Evolutionary conservation across 2,329 filamentous ascomycete genomes (phyloP).

Genomic region (Penicillium concentricum): DNA sequence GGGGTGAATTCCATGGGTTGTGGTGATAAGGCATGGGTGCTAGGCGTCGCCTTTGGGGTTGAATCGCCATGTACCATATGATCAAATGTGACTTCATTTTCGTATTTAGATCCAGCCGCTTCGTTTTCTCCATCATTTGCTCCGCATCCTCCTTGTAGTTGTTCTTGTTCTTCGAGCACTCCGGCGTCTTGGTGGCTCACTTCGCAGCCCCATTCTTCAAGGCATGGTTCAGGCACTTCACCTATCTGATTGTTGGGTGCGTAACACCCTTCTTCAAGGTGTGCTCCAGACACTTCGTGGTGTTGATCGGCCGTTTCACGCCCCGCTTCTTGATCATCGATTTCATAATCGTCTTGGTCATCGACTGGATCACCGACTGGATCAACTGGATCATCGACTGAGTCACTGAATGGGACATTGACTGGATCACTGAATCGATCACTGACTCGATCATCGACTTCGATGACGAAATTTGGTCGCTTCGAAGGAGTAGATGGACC

Average conservation of each 20-base stretch:
- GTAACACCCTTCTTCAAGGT: not conserved
- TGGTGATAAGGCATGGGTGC: not conserved
- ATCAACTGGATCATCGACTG: too few species aligned
- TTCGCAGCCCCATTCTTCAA: not conserved
- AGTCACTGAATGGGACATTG: too few species aligned
- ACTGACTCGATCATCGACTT: not conserved
- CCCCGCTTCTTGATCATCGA: not conserved
- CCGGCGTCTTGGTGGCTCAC: not conserved
- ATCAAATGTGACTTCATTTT: slow-evolving; percentile 1
- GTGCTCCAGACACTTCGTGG: not conserved
- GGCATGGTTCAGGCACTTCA: not conserved
- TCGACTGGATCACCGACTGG: not conserved
- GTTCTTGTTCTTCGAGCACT: not conserved
- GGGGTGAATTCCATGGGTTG: slow-evolving; percentile 14
- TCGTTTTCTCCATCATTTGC: not conserved
- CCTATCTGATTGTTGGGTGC: not conserved
- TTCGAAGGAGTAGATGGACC: not conserved
- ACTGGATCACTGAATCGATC: too few species aligned
- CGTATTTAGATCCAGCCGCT: not conserved
- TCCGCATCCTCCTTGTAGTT: not conserved
- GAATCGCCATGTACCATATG: not conserved
- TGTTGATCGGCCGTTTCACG: not conserved
- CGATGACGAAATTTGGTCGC: not conserved
- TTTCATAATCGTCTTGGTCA: not conserved
- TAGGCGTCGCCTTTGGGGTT: slow-evolving; percentile 1